Percentiles rank a stretch among this genome's conserved stretches.
phyloP scores from a whole-genome alignment of 208 protist genomes.

The Porcisia hertigi region DNA sequence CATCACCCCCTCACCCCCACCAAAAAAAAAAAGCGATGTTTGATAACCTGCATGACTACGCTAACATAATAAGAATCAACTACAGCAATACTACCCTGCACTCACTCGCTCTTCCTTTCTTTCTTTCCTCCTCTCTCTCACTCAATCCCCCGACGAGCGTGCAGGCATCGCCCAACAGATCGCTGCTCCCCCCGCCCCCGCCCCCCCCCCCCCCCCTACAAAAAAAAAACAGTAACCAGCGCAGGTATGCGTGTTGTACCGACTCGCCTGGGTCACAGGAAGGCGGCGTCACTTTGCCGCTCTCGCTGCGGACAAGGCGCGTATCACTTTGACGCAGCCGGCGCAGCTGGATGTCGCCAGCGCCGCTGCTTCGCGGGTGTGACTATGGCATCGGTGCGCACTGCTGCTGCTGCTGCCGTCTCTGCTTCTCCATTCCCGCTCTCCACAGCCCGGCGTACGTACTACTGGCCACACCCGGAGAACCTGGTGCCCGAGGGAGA shows the following conservation, averaged over 20 bases:
- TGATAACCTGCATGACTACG: background rate
- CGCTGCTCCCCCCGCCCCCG: no score
- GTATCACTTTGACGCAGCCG: background rate
- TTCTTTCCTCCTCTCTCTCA: background rate
- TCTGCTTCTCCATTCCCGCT: background rate
- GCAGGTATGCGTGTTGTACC: background rate
- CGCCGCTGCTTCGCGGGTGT: background rate
- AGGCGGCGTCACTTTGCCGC: background rate
- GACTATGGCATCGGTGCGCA: background rate
- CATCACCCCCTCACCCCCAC: background rate
- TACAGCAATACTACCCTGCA: background rate
- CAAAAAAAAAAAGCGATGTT: background rate
- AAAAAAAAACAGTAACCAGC: background rate
- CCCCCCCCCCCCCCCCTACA: no score
- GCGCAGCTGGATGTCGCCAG: background rate
- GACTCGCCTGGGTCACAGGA: background rate
- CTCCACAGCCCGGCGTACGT: slow-evolving; percentile 39
- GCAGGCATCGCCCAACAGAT: background rate
- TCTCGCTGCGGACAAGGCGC: background rate
- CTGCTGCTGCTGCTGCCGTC: background rate
- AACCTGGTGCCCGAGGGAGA: slow-evolving; percentile 77
- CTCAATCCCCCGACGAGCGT: background rate
- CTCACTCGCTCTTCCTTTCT: no score
- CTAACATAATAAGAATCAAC: background rate
- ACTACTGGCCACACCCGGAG: slow-evolving; percentile 79